A percentile compares a stretch with the other conserved stretches of the same genome.
phyloP scores from a whole-genome alignment of 805 yeast species.

The Suhomyces kilbournensis region DNA sequence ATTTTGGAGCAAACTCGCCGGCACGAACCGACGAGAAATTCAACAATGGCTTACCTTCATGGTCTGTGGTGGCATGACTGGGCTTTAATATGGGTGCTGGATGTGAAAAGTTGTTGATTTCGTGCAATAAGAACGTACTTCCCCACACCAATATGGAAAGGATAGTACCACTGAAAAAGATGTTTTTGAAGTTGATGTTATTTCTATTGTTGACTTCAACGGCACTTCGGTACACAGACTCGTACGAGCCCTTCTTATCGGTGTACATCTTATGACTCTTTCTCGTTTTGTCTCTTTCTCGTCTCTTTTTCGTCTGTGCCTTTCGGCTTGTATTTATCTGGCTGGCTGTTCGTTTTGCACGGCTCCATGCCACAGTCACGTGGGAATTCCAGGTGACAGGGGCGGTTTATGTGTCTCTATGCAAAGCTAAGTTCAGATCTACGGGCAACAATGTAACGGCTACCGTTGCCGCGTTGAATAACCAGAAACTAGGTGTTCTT shows the following conservation, averaged over 20 bases:
- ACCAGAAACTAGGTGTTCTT: neutral
- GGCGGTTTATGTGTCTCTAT: neutral
- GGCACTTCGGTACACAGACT: neutral
- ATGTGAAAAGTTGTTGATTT: conserved; percentile 15
- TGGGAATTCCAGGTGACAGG: neutral
- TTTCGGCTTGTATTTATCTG: neutral
- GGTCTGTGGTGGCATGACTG: neutral
- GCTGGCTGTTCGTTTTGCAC: neutral
- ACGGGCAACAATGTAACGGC: neutral
- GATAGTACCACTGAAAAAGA: conserved; percentile 16
- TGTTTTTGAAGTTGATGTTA: conserved; percentile 8
- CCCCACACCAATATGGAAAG: conserved; percentile 37
- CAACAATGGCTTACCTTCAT: conserved; percentile 24
- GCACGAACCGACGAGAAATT: conserved; percentile 42
- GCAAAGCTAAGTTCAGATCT: neutral
- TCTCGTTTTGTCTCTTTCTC: neutral
- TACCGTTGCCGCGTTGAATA: neutral
- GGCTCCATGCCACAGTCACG: neutral
- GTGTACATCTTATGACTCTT: neutral
- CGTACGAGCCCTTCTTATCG: neutral
- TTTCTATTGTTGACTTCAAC: neutral
- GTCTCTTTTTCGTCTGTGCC: neutral
- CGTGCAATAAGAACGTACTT: conserved; percentile 25
- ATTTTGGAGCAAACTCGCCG: conserved; percentile 53
- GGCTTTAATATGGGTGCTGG: neutral